A percentile compares a stretch with the other conserved stretches of the same genome.
These are phyloP conservation scores for Arctium minus DNA, from an alignment of 129 eudicot species.

Conservation along the genomic window DNA sequence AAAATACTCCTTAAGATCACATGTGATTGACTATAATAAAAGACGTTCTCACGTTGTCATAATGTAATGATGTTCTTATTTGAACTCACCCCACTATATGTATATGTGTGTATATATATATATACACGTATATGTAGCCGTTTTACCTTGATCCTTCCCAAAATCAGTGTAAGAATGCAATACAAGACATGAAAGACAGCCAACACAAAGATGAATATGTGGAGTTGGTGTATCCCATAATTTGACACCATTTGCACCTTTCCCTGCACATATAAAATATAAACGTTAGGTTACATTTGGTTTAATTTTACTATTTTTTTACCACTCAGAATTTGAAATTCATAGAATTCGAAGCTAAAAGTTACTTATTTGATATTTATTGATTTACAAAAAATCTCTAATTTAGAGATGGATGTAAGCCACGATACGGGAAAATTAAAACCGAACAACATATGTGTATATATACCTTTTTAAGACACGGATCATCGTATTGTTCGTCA, in stretches of 20 bases:
- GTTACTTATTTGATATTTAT: neutral
- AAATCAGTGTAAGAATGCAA: conserved; percentile 47
- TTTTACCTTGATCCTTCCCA: conserved; percentile 61
- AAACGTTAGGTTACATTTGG: neutral
- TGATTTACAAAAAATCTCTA: neutral
- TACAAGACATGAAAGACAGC: conserved; percentile 61
- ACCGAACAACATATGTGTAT: neutral
- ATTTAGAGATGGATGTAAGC: neutral
- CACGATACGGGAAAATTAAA: neutral
- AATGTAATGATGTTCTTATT: neutral
- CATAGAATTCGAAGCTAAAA: neutral
- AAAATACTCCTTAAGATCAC: neutral
- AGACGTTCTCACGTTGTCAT: neutral
- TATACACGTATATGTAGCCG: neutral
- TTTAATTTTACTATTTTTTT: neutral
- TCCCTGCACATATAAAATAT: conserved; percentile 31
- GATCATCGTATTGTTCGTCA: conserved; percentile 24
- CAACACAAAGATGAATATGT: conserved; percentile 65
- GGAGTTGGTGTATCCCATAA: conserved; percentile 75
- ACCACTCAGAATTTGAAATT: neutral
- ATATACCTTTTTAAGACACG: conserved; percentile 37
- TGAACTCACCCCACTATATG: neutral
- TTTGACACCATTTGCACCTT: conserved; percentile 58
- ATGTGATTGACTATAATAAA: neutral
- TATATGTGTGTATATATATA: neutral